Base-by-base conservation (phyloP, 202 grass and related monocot species). In the Schoenoplectus triqueter region DNA sequence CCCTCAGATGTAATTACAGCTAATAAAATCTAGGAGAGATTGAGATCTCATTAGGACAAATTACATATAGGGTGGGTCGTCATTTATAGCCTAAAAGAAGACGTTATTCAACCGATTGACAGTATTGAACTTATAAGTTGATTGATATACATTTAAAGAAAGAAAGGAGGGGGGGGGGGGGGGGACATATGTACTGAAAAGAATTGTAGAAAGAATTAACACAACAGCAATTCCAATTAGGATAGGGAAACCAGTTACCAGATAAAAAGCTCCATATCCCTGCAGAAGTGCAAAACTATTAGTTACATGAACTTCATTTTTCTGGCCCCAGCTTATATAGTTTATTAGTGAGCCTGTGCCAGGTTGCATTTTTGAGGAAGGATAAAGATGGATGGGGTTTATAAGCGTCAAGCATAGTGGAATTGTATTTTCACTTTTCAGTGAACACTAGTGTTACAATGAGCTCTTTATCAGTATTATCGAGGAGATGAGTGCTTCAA, bases 141-240 rank as follows among this genome's bases (percentile, higher is more conserved):
- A 83, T 57, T 7, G 54, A 69, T 68, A 82, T 66, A 82, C 62
- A 47, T 80, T 85, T 82, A 85, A 68, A 61, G 56, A 87, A 90
- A 20, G 15, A 72, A 73, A 69, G 4, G 46, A 66, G 13, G 31
- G 3, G 19, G 46, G 71, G 13, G 31, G 3, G 19, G 51, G 59
- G 31, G 31, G 31, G 31, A 1, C 48, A 75, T 75, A 69, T 42
- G 84, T 94, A 99, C 90, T 92, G 93, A 69, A 99, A 85, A 86
- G 88, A 95, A 89, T 99, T 99, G 67, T 94, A 99, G 87, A 99
- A 99, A 99, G 96, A 63, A 99, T 94, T 45, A 95, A 69, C 17
- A 95, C 93, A 54, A 95, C 96, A 21, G 93, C 89, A 57, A 99
- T 85, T 71, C 85, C 96, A 78, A 99, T 95, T 21, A 99, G 81